Percentiles rank a stretch among this genome's conserved stretches.
Conservation (phyloP, 345 rosid species). For the Eucalyptus polyanthemos region DNA sequence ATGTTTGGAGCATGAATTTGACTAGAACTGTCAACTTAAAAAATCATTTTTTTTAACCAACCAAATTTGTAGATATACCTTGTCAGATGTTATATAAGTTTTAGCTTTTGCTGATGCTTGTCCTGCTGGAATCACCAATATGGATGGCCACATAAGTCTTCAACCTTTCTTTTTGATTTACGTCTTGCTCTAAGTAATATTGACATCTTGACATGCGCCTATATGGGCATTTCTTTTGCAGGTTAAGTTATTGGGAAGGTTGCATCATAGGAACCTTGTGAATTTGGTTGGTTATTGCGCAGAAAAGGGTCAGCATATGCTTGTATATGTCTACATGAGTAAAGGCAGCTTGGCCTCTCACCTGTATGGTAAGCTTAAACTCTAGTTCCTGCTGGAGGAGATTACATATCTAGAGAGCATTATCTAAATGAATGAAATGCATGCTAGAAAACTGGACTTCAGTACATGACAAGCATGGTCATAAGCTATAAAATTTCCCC, state of each 20-base stretch:
- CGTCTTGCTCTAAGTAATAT: background rate
- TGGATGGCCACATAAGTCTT: background rate
- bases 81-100: background rate
- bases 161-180: background rate
- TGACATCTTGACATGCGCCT: background rate
- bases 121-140: background rate
- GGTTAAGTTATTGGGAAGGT: conserved; percentile 92
- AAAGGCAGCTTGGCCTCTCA: conserved; percentile 97
- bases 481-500: background rate
- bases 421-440: background rate
- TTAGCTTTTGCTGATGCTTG: background rate
- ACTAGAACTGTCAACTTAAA: background rate
- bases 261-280: conserved; percentile 96
- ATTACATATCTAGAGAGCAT: background rate
- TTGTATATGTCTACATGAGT: conserved; percentile 91
- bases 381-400: background rate
- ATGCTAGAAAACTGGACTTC: background rate
- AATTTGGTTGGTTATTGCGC: conserved; percentile 96
- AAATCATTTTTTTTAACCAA: background rate
- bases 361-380: conserved; percentile 62
- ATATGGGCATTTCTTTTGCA: conserved; percentile 6
- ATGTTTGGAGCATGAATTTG: background rate
- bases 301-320: conserved; percentile 93
- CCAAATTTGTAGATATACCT: background rate
- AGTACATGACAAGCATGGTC: background rate